Evolutionary conservation across 371 early-diverging fungal genomes (phyloP).

Genomic region (Phascolomyces articulosus): DNA sequence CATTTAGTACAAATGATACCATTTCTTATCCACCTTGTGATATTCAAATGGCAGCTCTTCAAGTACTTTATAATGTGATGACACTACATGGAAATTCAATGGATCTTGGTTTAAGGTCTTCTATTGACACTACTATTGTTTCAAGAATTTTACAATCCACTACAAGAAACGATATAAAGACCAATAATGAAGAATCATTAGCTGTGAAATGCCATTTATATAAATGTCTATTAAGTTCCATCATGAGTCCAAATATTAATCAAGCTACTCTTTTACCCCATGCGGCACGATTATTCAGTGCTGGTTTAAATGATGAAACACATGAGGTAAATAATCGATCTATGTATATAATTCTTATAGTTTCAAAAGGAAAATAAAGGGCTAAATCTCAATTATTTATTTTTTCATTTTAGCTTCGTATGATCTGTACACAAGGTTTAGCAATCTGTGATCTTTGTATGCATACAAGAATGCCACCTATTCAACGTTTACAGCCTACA

Average conservation of each 20-base stretch:
- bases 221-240: slow-evolving; percentile 38
- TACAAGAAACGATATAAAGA: background rate
- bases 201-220: slow-evolving; percentile 38
- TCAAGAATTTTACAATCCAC: slow-evolving; percentile 36
- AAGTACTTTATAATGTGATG: slow-evolving; percentile 23
- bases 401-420: slow-evolving; percentile 27
- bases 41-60: slow-evolving; percentile 34
- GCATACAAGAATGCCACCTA: slow-evolving; percentile 64
- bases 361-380: background rate
- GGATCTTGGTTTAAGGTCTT: slow-evolving; percentile 24
- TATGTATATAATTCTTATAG: background rate
- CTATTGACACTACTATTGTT: slow-evolving; percentile 34
- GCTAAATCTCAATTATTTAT: background rate
- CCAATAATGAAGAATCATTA: background rate
- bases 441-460: slow-evolving; percentile 61
- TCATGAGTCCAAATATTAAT: slow-evolving; percentile 40
- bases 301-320: slow-evolving; percentile 42
- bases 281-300: slow-evolving; percentile 41
- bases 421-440: slow-evolving; percentile 48
- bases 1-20: background rate
- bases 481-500: slow-evolving; percentile 41
- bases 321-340: slow-evolving; percentile 23
- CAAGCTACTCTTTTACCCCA: slow-evolving; percentile 47
- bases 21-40: slow-evolving; percentile 22
- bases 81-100: slow-evolving; percentile 35